Evolutionary conservation across 441 rosid genomes (phyloP).

Genomic region (Corymbia citriodora): DNA sequence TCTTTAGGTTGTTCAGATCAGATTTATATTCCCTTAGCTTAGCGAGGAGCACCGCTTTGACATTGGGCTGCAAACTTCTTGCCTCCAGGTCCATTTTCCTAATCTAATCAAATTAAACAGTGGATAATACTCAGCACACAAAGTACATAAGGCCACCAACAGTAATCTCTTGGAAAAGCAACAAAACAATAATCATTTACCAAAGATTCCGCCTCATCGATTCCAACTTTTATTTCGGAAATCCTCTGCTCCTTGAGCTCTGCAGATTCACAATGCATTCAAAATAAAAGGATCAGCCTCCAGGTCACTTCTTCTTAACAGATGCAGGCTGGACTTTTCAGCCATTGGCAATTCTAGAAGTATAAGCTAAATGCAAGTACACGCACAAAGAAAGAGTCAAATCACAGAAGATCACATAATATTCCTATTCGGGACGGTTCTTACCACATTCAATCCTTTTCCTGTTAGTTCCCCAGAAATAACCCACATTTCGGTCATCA

Average conservation of each 20-base stretch:
- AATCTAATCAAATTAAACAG: constrained; percentile 32
- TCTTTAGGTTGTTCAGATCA: constrained; percentile 91
- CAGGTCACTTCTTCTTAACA: background rate
- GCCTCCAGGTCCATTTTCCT: constrained; percentile 98
- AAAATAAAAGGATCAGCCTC: background rate
- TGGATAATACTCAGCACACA: background rate
- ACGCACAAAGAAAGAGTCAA: background rate
- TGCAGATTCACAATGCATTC: constrained; percentile 20
- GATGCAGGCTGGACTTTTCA: background rate
- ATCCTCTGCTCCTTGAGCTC: constrained; percentile 90
- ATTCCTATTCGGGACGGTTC: background rate
- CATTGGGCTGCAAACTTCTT: constrained; percentile 81
- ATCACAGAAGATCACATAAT: background rate
- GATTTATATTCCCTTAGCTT: constrained; percentile 92
- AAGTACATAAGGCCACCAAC: background rate
- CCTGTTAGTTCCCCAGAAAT: background rate
- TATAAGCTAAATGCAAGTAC: background rate
- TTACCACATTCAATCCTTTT: background rate
- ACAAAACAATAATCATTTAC: constrained; percentile 25
- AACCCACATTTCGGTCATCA: background rate
- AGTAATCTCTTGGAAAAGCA: background rate
- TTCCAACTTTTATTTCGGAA: constrained; percentile 54
- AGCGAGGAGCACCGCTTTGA: constrained; percentile 76
- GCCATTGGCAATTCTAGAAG: background rate
- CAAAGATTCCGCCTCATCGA: constrained; percentile 85